Percentiles rank a stretch among this genome's conserved stretches.
Evolutionary conservation across 805 yeast species (phyloP).

Genomic region (Cyberlindnera mrakii): DNA sequence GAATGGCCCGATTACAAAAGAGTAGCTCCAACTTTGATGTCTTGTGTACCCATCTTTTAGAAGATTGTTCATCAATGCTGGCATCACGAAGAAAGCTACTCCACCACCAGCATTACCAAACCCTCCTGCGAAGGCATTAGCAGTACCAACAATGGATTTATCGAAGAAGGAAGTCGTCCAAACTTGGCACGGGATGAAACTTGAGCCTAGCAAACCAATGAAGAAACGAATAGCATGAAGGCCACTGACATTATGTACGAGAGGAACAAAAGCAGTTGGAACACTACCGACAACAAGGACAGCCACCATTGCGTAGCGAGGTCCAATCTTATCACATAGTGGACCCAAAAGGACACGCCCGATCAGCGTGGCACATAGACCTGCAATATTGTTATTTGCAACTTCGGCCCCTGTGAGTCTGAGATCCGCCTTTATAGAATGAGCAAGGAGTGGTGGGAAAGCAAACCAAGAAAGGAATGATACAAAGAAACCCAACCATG

Average conservation of each 20-base stretch:
- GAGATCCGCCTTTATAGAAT: conserved; percentile 21
- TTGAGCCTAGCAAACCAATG: conserved; percentile 34
- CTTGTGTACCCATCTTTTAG: conserved; percentile 15
- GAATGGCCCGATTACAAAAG: conserved; percentile 28
- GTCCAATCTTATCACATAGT: conserved; percentile 25
- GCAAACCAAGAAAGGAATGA: conserved; percentile 29
- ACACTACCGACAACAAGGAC: conserved; percentile 23
- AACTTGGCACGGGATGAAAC: conserved; percentile 26
- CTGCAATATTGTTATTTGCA: conserved; percentile 27
- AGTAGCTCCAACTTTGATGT: conserved; percentile 24
- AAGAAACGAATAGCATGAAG: conserved; percentile 31
- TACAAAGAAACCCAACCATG: conserved; percentile 28
- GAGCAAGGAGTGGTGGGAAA: conserved; percentile 26
- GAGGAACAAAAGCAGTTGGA: conserved; percentile 26
- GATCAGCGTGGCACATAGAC: conserved; percentile 25
- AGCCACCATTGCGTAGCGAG: conserved; percentile 24
- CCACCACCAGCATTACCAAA: conserved; percentile 30
- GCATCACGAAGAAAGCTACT: conserved; percentile 29
- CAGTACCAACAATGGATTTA: conserved; percentile 25
- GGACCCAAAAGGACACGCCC: conserved; percentile 26
- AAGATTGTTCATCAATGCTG: conserved; percentile 21
- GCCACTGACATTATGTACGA: conserved; percentile 19
- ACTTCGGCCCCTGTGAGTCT: conserved; percentile 20
- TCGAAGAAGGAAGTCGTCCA: conserved; percentile 27
- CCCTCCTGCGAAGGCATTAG: conserved; percentile 28